Percentiles rank a stretch among this genome's conserved stretches.
Evolutionary conservation across 2,329 filamentous ascomycete genomes (phyloP).

Genomic region (Botrytis medusae): DNA sequence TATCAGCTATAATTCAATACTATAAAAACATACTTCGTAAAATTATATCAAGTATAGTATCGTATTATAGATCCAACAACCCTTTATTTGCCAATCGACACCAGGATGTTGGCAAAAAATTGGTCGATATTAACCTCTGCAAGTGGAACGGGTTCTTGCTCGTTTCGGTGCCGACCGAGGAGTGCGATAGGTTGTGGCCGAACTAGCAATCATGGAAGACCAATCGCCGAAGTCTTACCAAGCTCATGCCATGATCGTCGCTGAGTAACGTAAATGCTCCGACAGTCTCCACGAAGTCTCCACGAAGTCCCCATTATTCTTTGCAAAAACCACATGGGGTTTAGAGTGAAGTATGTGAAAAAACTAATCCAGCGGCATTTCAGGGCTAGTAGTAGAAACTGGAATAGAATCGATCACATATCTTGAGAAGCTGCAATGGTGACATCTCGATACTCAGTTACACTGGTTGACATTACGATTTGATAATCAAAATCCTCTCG

Average conservation of each 20-base stretch:
- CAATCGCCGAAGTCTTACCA: background rate
- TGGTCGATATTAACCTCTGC: background rate
- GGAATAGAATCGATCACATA: background rate
- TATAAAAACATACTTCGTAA: background rate
- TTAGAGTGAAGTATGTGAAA: background rate
- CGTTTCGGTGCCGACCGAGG: background rate
- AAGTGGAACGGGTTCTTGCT: background rate
- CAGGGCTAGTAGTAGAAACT: background rate
- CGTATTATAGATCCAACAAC: background rate
- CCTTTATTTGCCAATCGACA: background rate
- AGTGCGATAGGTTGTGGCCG: background rate
- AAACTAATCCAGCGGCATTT: background rate
- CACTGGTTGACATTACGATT: background rate
- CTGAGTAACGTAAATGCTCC: background rate
- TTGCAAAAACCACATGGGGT: background rate
- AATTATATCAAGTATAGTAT: background rate
- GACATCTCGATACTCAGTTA: background rate
- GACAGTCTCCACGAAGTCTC: constrained; percentile 1
- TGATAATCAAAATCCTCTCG: background rate
- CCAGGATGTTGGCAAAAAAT: background rate
- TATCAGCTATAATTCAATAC: background rate
- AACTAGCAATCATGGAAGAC: background rate
- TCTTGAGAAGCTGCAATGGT: background rate
- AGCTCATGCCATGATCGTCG: constrained; percentile 2
- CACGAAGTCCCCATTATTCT: background rate